Evolutionary conservation across 2,329 filamentous ascomycete genomes (phyloP), one percentile per base, ranked within the genome.

Genomic region (Botrytis deweyae): DNA sequence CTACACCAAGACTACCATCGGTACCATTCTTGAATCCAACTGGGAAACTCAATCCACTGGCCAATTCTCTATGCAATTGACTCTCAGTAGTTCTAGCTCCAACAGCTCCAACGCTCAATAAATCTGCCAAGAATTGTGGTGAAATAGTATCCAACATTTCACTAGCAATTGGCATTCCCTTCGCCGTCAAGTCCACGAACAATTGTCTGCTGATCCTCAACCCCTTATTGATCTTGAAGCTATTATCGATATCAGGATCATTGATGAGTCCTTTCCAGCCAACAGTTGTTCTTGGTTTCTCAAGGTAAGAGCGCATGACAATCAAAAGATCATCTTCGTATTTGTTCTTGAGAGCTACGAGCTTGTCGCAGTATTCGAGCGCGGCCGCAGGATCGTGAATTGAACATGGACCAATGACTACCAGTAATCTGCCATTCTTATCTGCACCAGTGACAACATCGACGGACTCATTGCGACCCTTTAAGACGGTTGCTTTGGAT

Each of bases 1-100:
- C 95, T 6, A 98, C 95, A 73, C 91, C 89, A 66, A 98, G 86
- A 14, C 91, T 92, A 70, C 96, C 96, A 82, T 99, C 96, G 46
- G 96, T 99, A 77, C 96, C 96, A 84, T 99, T 99, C 89, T 99
- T 99, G 92, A 99, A 99, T 70, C 96, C 96, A 18, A 99, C 94
- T 2, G 96, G 96, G 92, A 98, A 98, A 78, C 93, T 97, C 52
- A 98, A 87, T 81, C 96, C 96, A 71, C 93, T 96, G 36, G 96
- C 95, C 76, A 99, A 86, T 84, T 99, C 96, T 73, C 96, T 91
- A 84, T 99, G 96, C 76, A 98, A 88, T 85, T 99, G 96, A 70
- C 92, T 95, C 86, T 99, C 96, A 3, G 96, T 98, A 33, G 96
- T 99, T 76, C 96, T 89, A n/a, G 96, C 96, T 73, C 96, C 96